phyloP scores from a whole-genome alignment of 306 rosid genomes.

The Cicer arietinum region DNA sequence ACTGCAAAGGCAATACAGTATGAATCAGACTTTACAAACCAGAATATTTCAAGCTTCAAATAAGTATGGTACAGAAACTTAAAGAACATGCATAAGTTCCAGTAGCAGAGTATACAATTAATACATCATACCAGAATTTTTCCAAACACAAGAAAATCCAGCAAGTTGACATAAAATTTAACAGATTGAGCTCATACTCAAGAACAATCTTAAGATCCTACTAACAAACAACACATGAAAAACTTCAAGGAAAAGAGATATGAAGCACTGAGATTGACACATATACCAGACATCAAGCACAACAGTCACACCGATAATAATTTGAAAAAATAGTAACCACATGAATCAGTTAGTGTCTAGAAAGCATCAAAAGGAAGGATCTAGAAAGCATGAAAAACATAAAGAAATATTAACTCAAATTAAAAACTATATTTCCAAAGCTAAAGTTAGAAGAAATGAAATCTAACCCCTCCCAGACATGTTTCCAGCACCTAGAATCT shows the following conservation, averaged over 20 bases:
- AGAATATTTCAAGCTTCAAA: conserved; percentile 22
- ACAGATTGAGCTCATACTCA: background rate
- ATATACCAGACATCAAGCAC: too few species aligned
- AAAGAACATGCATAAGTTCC: conserved; percentile 10
- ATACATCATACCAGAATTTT: background rate
- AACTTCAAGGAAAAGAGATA: too few species aligned
- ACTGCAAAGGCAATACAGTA: background rate
- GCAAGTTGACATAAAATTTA: conserved; percentile 19
- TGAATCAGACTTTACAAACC: background rate
- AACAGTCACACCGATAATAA: too few species aligned
- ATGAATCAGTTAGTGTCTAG: too few species aligned
- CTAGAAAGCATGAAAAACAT: conserved; percentile 9
- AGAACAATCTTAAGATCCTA: background rate
- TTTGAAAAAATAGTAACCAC: too few species aligned
- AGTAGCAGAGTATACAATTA: background rate
- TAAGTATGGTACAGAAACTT: conserved; percentile 20
- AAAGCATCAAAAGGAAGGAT: background rate
- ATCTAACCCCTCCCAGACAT: background rate
- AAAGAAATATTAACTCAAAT: background rate
- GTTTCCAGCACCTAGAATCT: background rate
- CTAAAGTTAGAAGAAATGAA: background rate
- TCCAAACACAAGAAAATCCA: conserved; percentile 14
- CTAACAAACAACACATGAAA: too few species aligned
- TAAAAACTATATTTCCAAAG: background rate
- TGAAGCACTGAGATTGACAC: too few species aligned